Conservation (phyloP, 495 filamentous ascomycete genomes). For the Trichoderma virens region DNA sequence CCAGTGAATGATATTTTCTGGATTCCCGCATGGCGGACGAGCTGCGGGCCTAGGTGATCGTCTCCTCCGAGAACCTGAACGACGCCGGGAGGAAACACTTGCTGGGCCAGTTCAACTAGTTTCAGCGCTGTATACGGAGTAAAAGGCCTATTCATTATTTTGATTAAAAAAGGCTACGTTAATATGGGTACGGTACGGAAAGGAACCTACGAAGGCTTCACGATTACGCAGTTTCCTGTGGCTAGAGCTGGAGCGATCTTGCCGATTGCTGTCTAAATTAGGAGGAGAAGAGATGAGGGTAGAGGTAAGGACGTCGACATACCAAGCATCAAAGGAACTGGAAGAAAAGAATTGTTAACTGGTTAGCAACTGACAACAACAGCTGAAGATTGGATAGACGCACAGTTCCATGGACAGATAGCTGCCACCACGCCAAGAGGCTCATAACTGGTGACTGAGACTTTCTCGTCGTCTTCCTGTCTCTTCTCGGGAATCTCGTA, state of each 20-base stretch:
- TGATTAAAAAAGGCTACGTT: neutral
- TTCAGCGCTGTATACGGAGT: constrained; percentile 53
- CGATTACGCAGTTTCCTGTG: constrained; percentile 41
- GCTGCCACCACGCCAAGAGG: too few species aligned
- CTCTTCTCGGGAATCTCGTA: too few species aligned
- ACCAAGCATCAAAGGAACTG: neutral
- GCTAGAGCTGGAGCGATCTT: constrained; percentile 36
- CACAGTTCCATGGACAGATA: neutral
- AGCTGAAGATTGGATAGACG: neutral
- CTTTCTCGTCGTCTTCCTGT: too few species aligned
- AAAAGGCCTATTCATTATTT: constrained; percentile 26
- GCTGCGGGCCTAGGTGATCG: constrained; percentile 44
- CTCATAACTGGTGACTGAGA: too few species aligned
- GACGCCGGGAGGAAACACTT: constrained; percentile 51
- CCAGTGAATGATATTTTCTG: constrained; percentile 57
- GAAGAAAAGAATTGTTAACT: neutral
- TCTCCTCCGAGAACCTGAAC: constrained; percentile 50
- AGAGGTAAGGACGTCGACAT: neutral
- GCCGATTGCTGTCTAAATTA: constrained; percentile 20
- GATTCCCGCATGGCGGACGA: constrained; percentile 44
- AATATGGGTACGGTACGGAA: neutral
- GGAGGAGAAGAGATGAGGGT: neutral
- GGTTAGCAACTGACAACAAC: neutral
- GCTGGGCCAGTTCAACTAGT: constrained; percentile 44
- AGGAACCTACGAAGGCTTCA: constrained; percentile 33